phyloP scores from a whole-genome alignment of 257 asterid species.

The Scutellaria baicalensis region DNA sequence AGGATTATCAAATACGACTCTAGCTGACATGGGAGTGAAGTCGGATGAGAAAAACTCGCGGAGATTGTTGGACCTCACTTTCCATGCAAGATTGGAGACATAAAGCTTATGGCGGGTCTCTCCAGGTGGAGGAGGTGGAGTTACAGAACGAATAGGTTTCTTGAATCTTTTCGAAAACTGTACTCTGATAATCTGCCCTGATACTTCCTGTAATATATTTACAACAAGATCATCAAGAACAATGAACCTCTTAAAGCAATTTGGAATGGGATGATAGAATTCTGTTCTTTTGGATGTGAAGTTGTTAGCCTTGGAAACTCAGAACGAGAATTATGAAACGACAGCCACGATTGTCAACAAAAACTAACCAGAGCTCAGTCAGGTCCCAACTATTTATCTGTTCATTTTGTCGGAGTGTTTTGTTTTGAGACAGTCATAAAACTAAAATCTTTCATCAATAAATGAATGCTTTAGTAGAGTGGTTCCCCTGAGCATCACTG shows the following conservation, averaged over 20 bases:
- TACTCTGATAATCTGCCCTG: constrained; percentile 67
- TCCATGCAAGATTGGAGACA: constrained; percentile 85
- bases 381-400: too few species aligned
- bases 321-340: not conserved
- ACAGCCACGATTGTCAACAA: not conserved
- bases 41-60: constrained; percentile 57
- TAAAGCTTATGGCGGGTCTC: constrained; percentile 50
- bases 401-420: too few species aligned
- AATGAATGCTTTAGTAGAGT: not conserved
- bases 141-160: constrained; percentile 44
- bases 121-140: constrained; percentile 28
- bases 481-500: not conserved
- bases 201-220: constrained; percentile 55
- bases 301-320: not conserved
- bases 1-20: constrained; percentile 65
- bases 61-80: constrained; percentile 72
- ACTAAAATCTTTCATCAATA: not conserved
- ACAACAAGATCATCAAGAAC: constrained; percentile 2
- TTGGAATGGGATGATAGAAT: not conserved
- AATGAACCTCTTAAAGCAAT: not conserved
- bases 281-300: not conserved
- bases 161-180: constrained; percentile 65
- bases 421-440: not conserved
- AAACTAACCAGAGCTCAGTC: too few species aligned
- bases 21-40: constrained; percentile 58